A percentile compares a stretch with the other conserved stretches of the same genome.
These are phyloP conservation scores for Eremothecium sinecaudum DNA, from an alignment of 1,139 yeast genomes.

Conservation along the genomic window DNA sequence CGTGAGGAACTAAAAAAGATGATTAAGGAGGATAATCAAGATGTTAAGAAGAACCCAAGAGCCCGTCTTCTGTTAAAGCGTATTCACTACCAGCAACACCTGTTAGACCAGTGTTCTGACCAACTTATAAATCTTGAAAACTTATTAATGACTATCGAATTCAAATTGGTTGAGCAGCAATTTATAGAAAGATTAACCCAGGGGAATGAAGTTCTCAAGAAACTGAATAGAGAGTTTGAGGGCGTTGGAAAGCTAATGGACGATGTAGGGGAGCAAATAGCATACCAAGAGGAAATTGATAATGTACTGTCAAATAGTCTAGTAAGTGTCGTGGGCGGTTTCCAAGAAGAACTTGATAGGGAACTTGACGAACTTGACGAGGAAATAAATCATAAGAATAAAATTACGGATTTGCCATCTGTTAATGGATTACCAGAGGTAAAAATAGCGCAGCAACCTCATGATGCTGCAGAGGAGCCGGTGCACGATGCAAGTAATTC, in stretches of 20 bases:
- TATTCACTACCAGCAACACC: conserved; percentile 70
- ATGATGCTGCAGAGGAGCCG: too few relatives aligned
- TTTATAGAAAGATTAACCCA: conserved; percentile 69
- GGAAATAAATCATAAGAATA: conserved; percentile 27
- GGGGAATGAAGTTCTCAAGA: conserved; percentile 68
- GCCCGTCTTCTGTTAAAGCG: conserved; percentile 62
- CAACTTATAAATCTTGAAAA: conserved; percentile 73
- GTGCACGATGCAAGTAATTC: too few relatives aligned
- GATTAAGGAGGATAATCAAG: conserved; percentile 17
- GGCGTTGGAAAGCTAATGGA: conserved; percentile 78
- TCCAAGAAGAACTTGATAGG: conserved; percentile 47
- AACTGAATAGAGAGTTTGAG: conserved; percentile 68
- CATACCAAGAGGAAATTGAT: conserved; percentile 62
- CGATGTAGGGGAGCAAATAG: conserved; percentile 71
- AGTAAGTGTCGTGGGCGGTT: conserved; percentile 35
- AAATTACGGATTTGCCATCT: conserved; percentile 16
- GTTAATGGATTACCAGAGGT: conserved; percentile 17
- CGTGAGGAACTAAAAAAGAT: conserved; percentile 23
- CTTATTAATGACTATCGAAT: conserved; percentile 69
- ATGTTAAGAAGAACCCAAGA: conserved; percentile 33
- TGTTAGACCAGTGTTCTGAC: conserved; percentile 58
- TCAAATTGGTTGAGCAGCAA: conserved; percentile 79
- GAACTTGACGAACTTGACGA: conserved; percentile 40
- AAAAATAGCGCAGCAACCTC: too few relatives aligned
- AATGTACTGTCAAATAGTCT: conserved; percentile 38